Conservation (phyloP, 345 rosid species). For the Aquilaria yunnanensis region DNA sequence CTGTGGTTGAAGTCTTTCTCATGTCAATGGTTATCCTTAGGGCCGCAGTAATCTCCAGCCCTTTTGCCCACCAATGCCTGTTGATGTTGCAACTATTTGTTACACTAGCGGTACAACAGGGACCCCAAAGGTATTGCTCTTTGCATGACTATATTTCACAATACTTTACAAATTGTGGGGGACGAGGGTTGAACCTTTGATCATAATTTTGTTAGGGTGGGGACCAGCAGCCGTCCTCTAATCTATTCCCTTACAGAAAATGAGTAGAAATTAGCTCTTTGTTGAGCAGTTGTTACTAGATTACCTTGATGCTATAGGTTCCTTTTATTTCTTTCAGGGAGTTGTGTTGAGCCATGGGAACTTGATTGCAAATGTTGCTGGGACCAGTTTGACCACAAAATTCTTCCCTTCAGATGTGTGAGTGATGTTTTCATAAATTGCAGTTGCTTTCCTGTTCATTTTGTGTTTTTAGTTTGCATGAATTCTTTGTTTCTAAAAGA, state of each 20-base stretch:
- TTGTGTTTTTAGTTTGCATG: constrained; percentile 7
- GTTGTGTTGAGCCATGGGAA: constrained; percentile 81
- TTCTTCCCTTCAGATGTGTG: constrained; percentile 84
- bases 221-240: too few species aligned
- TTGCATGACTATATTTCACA: neutral
- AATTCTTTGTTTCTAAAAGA: neutral
- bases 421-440: constrained; percentile 21
- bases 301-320: neutral
- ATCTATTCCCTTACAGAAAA: too few species aligned
- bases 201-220: too few species aligned
- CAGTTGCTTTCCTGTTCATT: constrained; percentile 6
- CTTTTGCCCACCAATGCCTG: constrained; percentile 56
- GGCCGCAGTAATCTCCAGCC: constrained; percentile 56
- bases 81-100: constrained; percentile 73
- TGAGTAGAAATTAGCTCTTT: too few species aligned
- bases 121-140: constrained; percentile 74
- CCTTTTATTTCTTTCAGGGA: constrained; percentile 47
- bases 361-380: constrained; percentile 85
- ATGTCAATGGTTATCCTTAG: constrained; percentile 34
- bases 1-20: constrained; percentile 5
- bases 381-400: constrained; percentile 32
- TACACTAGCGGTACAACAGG: constrained; percentile 99
- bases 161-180: too few species aligned
- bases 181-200: too few species aligned
- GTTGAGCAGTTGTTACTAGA: too few species aligned